phyloP scores from a whole-genome alignment of 2,329 filamentous ascomycete genomes.

The Ilyonectria destructans region DNA sequence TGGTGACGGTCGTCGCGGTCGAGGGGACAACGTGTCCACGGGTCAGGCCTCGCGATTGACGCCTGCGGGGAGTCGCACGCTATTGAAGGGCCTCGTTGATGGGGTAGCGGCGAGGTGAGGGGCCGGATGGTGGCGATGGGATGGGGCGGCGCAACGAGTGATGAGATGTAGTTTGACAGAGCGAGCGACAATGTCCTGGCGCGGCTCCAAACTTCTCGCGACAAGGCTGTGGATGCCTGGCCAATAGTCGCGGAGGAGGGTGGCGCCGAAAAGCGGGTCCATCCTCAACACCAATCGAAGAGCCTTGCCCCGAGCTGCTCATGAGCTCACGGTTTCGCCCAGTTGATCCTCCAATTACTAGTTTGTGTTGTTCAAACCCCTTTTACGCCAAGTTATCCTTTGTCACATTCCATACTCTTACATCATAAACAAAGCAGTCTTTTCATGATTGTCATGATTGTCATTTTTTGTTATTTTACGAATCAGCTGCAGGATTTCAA shows the following conservation, averaged over 20 bases:
- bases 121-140: conserved; percentile 32
- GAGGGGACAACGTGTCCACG: conserved; percentile 32
- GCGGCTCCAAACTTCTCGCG: conserved; percentile 58
- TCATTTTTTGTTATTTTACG: conserved; percentile 34
- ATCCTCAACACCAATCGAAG: conserved; percentile 8
- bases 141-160: conserved; percentile 45
- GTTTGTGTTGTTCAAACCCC: neutral
- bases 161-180: conserved; percentile 44
- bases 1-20: conserved; percentile 49
- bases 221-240: conserved; percentile 50
- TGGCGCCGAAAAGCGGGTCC: conserved; percentile 41
- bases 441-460: conserved; percentile 1
- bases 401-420: neutral
- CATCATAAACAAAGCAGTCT: neutral
- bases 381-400: neutral
- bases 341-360: neutral
- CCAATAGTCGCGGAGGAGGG: conserved; percentile 47
- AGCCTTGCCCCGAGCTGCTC: conserved; percentile 11
- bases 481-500: conserved; percentile 38
- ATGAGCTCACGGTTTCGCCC: neutral
- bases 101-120: conserved; percentile 22
- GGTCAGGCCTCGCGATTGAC: conserved; percentile 41
- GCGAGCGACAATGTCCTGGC: conserved; percentile 41
- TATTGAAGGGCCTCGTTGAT: conserved; percentile 6
- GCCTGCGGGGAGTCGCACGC: conserved; percentile 23